phyloP scores from a whole-genome alignment of 805 yeast species.

The Wickerhamiella occidentalis region DNA sequence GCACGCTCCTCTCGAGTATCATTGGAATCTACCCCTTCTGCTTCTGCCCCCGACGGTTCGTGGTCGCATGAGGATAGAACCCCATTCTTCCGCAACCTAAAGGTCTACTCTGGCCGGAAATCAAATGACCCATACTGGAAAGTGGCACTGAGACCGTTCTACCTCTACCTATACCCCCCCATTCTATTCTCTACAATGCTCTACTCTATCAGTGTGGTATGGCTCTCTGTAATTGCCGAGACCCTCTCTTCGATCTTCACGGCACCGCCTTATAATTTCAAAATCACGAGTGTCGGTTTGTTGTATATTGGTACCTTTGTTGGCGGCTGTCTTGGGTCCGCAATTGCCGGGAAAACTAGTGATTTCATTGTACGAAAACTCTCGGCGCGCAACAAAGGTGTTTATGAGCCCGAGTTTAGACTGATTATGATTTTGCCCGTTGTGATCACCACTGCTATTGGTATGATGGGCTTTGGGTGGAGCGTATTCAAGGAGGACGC shows the following conservation, averaged over 20 bases:
- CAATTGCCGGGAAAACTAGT: constrained; percentile 39
- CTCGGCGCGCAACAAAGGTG: constrained; percentile 38
- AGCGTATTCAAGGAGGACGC: constrained; percentile 34
- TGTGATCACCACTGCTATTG: constrained; percentile 34
- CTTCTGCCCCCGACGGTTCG: background rate
- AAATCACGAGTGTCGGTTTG: constrained; percentile 38
- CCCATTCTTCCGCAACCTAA: constrained; percentile 29
- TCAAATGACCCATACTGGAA: constrained; percentile 41
- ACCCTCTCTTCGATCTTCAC: constrained; percentile 41
- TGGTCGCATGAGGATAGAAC: constrained; percentile 8
- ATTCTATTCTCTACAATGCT: constrained; percentile 40
- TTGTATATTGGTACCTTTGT: constrained; percentile 44
- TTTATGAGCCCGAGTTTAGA: constrained; percentile 54
- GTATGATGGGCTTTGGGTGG: constrained; percentile 57
- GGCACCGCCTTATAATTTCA: constrained; percentile 35
- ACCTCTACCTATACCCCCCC: constrained; percentile 38
- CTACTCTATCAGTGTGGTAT: constrained; percentile 47
- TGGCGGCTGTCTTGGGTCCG: constrained; percentile 47
- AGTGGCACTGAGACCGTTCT: constrained; percentile 44
- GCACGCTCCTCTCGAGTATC: background rate
- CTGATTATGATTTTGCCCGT: constrained; percentile 43
- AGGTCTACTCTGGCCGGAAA: constrained; percentile 39
- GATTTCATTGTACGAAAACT: constrained; percentile 38
- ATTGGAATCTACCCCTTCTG: background rate
- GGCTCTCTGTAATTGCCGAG: constrained; percentile 52